phyloP scores from a whole-genome alignment of 768 basidiomycete genomes.

The Lactarius indigo region DNA sequence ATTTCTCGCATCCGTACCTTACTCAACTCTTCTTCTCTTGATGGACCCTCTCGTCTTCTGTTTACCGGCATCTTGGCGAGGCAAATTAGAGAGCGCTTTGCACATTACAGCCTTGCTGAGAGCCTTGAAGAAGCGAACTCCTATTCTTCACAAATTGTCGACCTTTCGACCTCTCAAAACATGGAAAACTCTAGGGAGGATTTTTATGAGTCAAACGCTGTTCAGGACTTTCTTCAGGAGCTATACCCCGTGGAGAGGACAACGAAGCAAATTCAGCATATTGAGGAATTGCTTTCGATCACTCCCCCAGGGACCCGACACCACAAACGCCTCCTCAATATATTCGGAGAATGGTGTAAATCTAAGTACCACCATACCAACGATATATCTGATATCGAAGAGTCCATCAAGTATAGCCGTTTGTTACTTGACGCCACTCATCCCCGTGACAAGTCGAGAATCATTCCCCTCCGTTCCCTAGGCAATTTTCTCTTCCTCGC shows the following conservation, averaged over 20 bases:
- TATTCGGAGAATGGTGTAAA: not conserved
- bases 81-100: too few relatives aligned
- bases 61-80: too few relatives aligned
- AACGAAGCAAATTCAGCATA: not conserved
- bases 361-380: not conserved
- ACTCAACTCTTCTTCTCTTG: not conserved
- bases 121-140: too few relatives aligned
- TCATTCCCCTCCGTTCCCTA: not conserved
- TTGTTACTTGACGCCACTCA: not conserved
- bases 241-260: too few relatives aligned
- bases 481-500: not conserved
- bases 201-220: not conserved
- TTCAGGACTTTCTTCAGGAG: not conserved
- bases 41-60: fast-evolving
- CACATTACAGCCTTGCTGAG: too few relatives aligned
- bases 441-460: not conserved
- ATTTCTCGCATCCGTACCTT: not conserved
- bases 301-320: not conserved
- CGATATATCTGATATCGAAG: not conserved
- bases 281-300: not conserved
- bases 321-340: not conserved
- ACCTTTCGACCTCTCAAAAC: too few relatives aligned
- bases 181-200: too few relatives aligned
- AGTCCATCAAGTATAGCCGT: not conserved
- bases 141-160: too few relatives aligned